These are phyloP conservation scores for Akebia trifoliata DNA, from an alignment of 164 flowering plant species.

Conservation along the genomic window DNA sequence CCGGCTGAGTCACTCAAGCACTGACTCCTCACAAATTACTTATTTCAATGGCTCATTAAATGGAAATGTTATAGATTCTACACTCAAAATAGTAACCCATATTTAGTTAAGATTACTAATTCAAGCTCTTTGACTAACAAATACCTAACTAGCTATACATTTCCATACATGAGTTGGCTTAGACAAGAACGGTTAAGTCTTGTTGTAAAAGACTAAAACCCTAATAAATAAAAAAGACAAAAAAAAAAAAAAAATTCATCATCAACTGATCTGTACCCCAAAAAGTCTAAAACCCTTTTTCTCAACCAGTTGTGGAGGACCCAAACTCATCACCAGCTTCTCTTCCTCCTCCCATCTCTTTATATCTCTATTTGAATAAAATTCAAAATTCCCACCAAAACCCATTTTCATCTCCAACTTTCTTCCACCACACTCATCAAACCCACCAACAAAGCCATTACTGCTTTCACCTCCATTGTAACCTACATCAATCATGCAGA, in stretches of 20 bases:
- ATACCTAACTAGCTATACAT: too few relatives aligned
- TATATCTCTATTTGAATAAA: neutral
- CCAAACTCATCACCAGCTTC: constrained; percentile 3
- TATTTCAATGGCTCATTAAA: too few relatives aligned
- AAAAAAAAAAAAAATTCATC: neutral
- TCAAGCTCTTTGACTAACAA: too few relatives aligned
- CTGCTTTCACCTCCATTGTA: constrained; percentile 6
- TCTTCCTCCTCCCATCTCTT: constrained; percentile 10
- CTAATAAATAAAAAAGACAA: neutral
- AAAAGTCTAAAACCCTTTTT: constrained; percentile 29
- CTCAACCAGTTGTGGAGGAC: neutral
- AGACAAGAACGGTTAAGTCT: neutral
- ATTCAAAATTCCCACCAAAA: constrained; percentile 4
- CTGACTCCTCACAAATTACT: too few relatives aligned
- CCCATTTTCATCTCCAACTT: constrained; percentile 17
- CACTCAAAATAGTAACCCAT: too few relatives aligned
- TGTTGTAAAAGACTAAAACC: neutral
- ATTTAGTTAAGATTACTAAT: too few relatives aligned
- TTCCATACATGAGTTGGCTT: neutral
- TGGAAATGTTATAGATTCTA: too few relatives aligned
- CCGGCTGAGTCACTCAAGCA: too few relatives aligned
- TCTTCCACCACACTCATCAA: constrained; percentile 1
- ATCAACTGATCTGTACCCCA: constrained; percentile 31
- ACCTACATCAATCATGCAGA: constrained; percentile 27
- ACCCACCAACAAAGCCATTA: neutral